A percentile compares a stretch with the other conserved stretches of the same genome.
These are phyloP conservation scores for Paraleonurus japonicus DNA, from an alignment of 257 asterid species.

Conservation along the genomic window DNA sequence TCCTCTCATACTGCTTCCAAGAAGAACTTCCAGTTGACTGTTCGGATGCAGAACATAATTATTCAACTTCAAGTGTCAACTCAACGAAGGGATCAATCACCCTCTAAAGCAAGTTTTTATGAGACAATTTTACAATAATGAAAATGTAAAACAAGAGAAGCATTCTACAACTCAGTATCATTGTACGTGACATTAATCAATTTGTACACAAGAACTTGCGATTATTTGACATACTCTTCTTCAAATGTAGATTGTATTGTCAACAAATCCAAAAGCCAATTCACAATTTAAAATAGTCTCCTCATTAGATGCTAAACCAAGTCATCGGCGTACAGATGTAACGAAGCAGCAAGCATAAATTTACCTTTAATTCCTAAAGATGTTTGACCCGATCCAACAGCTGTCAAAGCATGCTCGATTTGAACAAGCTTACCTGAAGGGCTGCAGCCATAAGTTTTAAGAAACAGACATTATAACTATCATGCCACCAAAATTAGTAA, in stretches of 20 bases:
- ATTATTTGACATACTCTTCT: neutral
- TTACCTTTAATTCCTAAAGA: constrained; percentile 96
- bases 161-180: neutral
- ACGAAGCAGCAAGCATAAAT: neutral
- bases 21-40: neutral
- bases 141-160: neutral
- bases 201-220: neutral
- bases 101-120: neutral
- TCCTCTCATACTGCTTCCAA: neutral
- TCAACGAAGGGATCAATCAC: neutral
- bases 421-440: constrained; percentile 99
- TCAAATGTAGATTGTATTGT: neutral
- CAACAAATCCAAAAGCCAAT: neutral
- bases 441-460: constrained; percentile 35
- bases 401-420: constrained; percentile 97
- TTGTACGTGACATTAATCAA: neutral
- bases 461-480: constrained; percentile 8
- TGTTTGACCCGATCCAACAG: constrained; percentile 99
- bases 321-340: neutral
- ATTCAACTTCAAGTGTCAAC: neutral
- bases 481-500: neutral
- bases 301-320: neutral
- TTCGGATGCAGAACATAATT: neutral
- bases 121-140: neutral
- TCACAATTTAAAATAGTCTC: neutral